A percentile compares a stretch with the other conserved stretches of the same genome.
Evolutionary conservation across 257 asterid genomes (phyloP).

Genomic region (Euphrasia confusa): DNA sequence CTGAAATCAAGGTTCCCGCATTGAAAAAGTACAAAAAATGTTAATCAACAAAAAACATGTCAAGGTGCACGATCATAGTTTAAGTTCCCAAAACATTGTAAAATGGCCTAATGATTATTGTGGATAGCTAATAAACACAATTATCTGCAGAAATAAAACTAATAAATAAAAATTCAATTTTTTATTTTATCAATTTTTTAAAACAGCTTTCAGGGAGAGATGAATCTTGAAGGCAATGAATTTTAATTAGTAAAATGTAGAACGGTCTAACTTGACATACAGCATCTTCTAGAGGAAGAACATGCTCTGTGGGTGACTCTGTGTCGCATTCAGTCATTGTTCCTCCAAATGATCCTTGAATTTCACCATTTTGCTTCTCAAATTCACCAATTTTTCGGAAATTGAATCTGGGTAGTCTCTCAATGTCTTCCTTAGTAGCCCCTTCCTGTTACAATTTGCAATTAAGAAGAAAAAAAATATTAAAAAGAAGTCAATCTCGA

Average conservation of each 20-base stretch:
- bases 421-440: slow-evolving; percentile 84
- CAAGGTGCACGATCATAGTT: neutral
- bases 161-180: neutral
- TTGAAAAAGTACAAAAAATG: neutral
- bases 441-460: slow-evolving; percentile 64
- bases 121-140: neutral
- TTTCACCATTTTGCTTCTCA: slow-evolving; percentile 76
- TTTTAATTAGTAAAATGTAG: neutral
- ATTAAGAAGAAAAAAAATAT: slow-evolving; percentile 5
- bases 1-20: neutral
- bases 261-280: slow-evolving; percentile 39
- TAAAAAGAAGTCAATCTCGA: slow-evolving; percentile 1
- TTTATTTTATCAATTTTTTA: neutral
- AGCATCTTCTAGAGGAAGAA: slow-evolving; percentile 77
- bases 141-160: neutral
- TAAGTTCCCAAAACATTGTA: neutral
- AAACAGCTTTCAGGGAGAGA: slow-evolving; percentile 1
- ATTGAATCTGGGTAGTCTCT: slow-evolving; percentile 65
- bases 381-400: slow-evolving; percentile 62
- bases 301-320: slow-evolving; percentile 64
- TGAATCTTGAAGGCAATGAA: neutral
- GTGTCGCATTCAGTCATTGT: slow-evolving; percentile 76
- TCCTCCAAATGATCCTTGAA: slow-evolving; percentile 81
- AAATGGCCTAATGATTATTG: neutral
- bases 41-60: neutral